These are phyloP conservation scores for Panaeolus cyanescens DNA, from an alignment of 768 basidiomycete genomes.

Conservation along the genomic window DNA sequence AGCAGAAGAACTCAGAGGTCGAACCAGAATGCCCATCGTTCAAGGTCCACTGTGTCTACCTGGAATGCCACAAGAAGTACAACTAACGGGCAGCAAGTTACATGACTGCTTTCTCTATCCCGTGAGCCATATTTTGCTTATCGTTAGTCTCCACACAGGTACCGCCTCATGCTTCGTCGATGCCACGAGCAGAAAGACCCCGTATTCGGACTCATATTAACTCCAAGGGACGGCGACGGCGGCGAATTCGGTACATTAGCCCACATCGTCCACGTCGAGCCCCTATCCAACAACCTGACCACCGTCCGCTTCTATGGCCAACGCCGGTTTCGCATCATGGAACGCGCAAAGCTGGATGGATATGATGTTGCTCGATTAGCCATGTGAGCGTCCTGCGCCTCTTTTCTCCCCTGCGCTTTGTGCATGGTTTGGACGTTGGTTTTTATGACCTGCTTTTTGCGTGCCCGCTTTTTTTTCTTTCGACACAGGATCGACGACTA, in stretches of 20 bases:
- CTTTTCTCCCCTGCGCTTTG: not conserved
- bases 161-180: slow-evolving; percentile 94
- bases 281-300: slow-evolving; percentile 87
- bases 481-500: slow-evolving; percentile 33
- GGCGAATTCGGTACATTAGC: slow-evolving; percentile 92
- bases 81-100: slow-evolving; percentile 34
- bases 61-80: slow-evolving; percentile 45
- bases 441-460: no score
- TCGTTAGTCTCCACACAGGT: slow-evolving; percentile 38
- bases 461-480: slow-evolving; percentile 9
- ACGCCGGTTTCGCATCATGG: slow-evolving; percentile 83
- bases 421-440: not conserved
- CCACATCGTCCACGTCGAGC: slow-evolving; percentile 82
- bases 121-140: not conserved
- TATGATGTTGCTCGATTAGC: slow-evolving; percentile 88
- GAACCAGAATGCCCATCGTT: slow-evolving; percentile 89
- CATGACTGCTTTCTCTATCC: not conserved
- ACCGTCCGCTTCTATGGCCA: slow-evolving; percentile 69
- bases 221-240: slow-evolving; percentile 42
- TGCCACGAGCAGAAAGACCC: slow-evolving; percentile 77
- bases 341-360: slow-evolving; percentile 83
- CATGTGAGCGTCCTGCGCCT: slow-evolving; percentile 23
- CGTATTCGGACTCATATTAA: slow-evolving; percentile 94
- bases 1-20: slow-evolving; percentile 74
- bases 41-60: slow-evolving; percentile 90